Evolutionary conservation across 768 basidiomycete genomes (phyloP).

Genomic region (Glaciozyma martinii): DNA sequence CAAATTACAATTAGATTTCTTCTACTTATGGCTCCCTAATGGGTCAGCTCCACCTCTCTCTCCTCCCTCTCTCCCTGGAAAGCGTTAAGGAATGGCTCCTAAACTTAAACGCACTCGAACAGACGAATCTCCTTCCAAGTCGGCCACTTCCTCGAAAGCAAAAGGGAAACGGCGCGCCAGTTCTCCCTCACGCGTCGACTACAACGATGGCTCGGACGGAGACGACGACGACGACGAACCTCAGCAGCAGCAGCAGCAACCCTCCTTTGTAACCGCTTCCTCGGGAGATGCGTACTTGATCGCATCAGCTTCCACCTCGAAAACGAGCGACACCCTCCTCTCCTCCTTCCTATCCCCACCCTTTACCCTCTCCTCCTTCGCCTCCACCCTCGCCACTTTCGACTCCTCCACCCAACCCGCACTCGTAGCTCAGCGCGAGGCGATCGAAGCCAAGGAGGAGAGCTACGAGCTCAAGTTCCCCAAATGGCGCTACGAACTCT

Average conservation of each 20-base stretch:
- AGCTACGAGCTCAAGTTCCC: slow-evolving; percentile 44
- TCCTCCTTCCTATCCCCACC: slow-evolving; percentile 45
- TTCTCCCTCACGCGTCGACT: not conserved
- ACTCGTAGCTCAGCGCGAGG: not conserved
- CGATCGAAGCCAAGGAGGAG: not conserved
- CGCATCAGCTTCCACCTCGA: slow-evolving; percentile 43
- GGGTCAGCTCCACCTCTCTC: too few species aligned
- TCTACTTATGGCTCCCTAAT: too few species aligned
- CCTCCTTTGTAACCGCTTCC: slow-evolving; percentile 50
- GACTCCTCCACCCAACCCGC: slow-evolving; percentile 1
- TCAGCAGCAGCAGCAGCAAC: not conserved
- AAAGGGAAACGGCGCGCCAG: too few species aligned
- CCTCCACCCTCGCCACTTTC: slow-evolving; percentile 8
- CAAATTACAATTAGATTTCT: too few species aligned
- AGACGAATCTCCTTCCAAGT: too few species aligned
- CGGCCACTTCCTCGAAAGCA: too few species aligned
- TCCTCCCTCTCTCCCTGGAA: too few species aligned
- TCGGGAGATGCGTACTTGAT: slow-evolving; percentile 80
- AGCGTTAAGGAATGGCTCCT: too few species aligned
- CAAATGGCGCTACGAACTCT: slow-evolving; percentile 61
- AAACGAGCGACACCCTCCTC: slow-evolving; percentile 72
- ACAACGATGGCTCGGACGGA: not conserved
- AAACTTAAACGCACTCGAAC: too few species aligned
- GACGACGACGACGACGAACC: not conserved
- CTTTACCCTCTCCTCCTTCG: slow-evolving; percentile 55